Percentiles rank a stretch among this genome's conserved stretches.
These are phyloP conservation scores for Chytriomyces confervae DNA, from an alignment of 192 early-diverging fungal species.

Conservation along the genomic window DNA sequence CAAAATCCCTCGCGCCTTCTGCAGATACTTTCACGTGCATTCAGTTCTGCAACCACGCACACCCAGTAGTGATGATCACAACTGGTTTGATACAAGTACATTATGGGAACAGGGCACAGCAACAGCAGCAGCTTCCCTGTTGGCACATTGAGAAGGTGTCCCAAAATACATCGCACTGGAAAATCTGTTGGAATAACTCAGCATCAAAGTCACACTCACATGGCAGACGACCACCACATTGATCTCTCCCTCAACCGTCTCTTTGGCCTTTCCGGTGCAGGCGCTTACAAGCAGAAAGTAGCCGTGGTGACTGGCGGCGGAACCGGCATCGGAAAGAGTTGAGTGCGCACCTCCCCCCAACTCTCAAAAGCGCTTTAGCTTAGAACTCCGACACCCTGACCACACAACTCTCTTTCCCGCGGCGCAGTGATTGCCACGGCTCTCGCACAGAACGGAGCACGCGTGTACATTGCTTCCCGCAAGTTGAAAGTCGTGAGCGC, in stretches of 20 bases:
- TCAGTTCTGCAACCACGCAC: no score
- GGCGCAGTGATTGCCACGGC: slow-evolving; percentile 67
- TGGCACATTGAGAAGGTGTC: no score
- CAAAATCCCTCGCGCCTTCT: no score
- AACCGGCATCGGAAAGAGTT: slow-evolving; percentile 63
- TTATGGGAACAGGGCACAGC: no score
- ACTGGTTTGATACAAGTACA: no score
- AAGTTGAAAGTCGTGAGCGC: slow-evolving; percentile 60
- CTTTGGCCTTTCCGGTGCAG: background rate
- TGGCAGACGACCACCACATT: background rate
- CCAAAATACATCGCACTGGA: no score
- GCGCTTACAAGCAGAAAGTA: slow-evolving; percentile 67
- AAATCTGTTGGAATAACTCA: no score
- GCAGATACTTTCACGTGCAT: no score
- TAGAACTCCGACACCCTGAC: no score
- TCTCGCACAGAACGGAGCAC: slow-evolving; percentile 85
- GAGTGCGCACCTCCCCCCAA: background rate
- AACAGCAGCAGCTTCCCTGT: no score
- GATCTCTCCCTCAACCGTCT: background rate
- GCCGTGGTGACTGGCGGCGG: slow-evolving; percentile 77
- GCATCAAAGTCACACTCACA: background rate
- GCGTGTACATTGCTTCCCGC: slow-evolving; percentile 89
- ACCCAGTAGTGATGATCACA: no score
- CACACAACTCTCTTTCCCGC: background rate
- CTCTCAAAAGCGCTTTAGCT: no score